Conservation (phyloP, 805 yeast species). For the Pichia gijzeniarum region DNA sequence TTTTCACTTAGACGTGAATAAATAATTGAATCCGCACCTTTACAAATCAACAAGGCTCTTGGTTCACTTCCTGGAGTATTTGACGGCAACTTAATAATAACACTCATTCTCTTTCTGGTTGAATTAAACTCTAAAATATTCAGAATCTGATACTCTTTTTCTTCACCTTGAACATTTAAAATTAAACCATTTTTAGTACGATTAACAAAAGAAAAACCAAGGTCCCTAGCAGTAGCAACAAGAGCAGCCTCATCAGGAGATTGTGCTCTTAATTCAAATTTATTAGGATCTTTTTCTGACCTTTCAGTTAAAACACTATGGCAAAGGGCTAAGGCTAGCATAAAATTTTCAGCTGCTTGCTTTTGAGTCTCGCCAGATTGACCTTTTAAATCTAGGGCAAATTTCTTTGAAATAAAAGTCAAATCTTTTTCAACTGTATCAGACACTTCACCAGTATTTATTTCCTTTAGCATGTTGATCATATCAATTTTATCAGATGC, state of each 20-base stretch:
- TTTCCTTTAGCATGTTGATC: constrained; percentile 39
- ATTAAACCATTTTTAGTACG: constrained; percentile 64
- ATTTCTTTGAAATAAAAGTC: constrained; percentile 63
- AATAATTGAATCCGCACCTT: constrained; percentile 81
- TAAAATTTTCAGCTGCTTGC: constrained; percentile 61
- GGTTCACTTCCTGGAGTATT: constrained; percentile 40
- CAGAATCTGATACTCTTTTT: constrained; percentile 63
- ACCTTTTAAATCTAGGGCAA: constrained; percentile 56
- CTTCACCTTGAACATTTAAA: constrained; percentile 62
- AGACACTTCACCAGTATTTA: constrained; percentile 29
- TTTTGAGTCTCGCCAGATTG: constrained; percentile 46
- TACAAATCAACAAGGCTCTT: constrained; percentile 63
- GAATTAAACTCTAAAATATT: constrained; percentile 75
- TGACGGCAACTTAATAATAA: constrained; percentile 63
- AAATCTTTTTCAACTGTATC: constrained; percentile 46
- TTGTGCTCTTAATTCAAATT: constrained; percentile 60
- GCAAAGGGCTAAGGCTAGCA: constrained; percentile 70
- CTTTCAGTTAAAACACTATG: constrained; percentile 72
- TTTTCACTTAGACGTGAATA: constrained; percentile 53
- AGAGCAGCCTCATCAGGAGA: constrained; percentile 86
- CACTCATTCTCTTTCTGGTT: constrained; percentile 84
- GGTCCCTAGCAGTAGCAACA: constrained; percentile 73
- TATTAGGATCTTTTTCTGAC: constrained; percentile 52
- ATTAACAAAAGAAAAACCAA: constrained; percentile 62
- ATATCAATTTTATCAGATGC: constrained; percentile 52